Evolutionary conservation across 1,284 basidiomycete genomes (phyloP), one percentile per base, ranked within the genome.

Genomic region (Sporisorium sorghi): DNA sequence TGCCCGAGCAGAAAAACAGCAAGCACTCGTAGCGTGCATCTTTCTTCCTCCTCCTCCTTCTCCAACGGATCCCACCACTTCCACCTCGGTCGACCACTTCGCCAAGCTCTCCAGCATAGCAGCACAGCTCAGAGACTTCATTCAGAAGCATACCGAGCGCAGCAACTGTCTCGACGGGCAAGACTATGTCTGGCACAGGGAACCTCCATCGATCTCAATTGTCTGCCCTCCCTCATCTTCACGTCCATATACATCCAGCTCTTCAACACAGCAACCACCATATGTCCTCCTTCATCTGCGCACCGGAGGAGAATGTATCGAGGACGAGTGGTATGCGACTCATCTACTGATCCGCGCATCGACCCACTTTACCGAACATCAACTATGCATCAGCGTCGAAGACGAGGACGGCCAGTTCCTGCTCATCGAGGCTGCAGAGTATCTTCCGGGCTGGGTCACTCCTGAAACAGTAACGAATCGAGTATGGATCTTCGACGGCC

Each of bases 321-420:
- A 98, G 82, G 95, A 98, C 81, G 96, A 98, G 85, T 98, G 95
- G 95, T 91, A 91, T 80, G 88, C 89, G 17, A 93, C 96, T 15
- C 98, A 93, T 92, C 86, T 97, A 37, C 59, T 69, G 56, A 39
- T 55, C 23, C 49, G 49, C 30, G 49, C 55, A 17, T 62, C 52
- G 0, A 57, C 39, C 58, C 47, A 64, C 23, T 67, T 67, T 24
- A 56, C 49, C 4, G 39, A 55, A 24, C 59, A 61, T 59, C 26
- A 50, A 32, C 56, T 61, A 8, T 71, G 60, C 51, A 56, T 77
- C 48, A 56, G 57, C 44, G 88, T 91, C 1, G 90, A 89, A 67
- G 96, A 98, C 85, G 91, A 92, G 5, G 96, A 99, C 84, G 97
- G 97, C 30, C 93, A 99, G 80, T 97, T 99, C 81, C 85, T 99